Conservation (phyloP, 129 eudicot genomes). For the Artemisia tridentata region DNA sequence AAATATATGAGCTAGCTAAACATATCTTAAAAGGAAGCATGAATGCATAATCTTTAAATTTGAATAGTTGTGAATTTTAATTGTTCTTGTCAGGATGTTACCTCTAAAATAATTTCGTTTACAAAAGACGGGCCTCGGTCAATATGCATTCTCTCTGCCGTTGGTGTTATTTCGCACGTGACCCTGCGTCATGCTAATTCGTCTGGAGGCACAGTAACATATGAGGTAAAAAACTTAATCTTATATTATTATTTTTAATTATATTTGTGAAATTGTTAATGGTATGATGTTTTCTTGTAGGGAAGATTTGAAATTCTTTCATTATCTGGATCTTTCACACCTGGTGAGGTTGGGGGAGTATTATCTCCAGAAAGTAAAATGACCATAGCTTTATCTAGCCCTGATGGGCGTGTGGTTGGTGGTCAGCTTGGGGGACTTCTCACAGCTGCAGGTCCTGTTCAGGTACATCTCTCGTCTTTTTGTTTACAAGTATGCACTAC, state of each 20-base stretch:
- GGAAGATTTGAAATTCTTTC: slow-evolving; percentile 82
- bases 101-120: slow-evolving; percentile 56
- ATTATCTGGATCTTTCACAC: slow-evolving; percentile 67
- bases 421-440: slow-evolving; percentile 74
- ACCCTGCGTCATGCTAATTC: slow-evolving; percentile 61
- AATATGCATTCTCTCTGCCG: slow-evolving; percentile 65
- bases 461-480: slow-evolving; percentile 38
- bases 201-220: slow-evolving; percentile 69
- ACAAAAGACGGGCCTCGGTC: slow-evolving; percentile 77
- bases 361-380: slow-evolving; percentile 39
- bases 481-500: background rate
- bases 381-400: slow-evolving; percentile 61
- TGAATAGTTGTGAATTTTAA: background rate
- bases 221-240: slow-evolving; percentile 49
- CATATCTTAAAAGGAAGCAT: background rate
- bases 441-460: slow-evolving; percentile 71
- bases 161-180: slow-evolving; percentile 67
- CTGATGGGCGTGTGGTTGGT: slow-evolving; percentile 79
- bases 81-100: slow-evolving; percentile 50
- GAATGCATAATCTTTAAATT: slow-evolving; percentile 2
- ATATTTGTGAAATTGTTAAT: background rate
- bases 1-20: background rate
- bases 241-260: background rate
- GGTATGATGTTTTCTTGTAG: slow-evolving; percentile 32
- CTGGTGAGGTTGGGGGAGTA: slow-evolving; percentile 45